phyloP scores from a whole-genome alignment of 371 early-diverging fungal genomes.

The Polyrhizophydium stewartii region DNA sequence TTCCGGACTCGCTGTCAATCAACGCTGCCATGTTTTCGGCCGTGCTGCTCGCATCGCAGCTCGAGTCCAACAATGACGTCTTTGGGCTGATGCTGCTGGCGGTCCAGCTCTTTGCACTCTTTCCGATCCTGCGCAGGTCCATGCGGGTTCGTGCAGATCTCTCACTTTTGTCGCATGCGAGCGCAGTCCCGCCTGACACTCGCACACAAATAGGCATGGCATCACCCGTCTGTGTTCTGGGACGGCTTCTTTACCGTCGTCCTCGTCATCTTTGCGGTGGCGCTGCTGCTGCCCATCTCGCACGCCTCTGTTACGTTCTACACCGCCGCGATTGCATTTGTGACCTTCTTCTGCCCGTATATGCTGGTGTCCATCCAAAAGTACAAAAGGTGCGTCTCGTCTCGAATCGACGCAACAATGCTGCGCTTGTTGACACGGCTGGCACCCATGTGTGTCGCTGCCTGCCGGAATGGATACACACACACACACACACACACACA shows the following conservation, averaged over 20 bases:
- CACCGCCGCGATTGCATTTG: slow-evolving; percentile 61
- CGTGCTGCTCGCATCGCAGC: slow-evolving; percentile 87
- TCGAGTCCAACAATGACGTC: slow-evolving; percentile 77
- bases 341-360: slow-evolving; percentile 83
- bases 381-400: slow-evolving; percentile 79
- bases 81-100: slow-evolving; percentile 86
- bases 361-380: slow-evolving; percentile 89
- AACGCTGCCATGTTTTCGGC: slow-evolving; percentile 96
- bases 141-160: slow-evolving; percentile 46
- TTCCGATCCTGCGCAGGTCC: slow-evolving; percentile 83
- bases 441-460: background rate
- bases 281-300: slow-evolving; percentile 64
- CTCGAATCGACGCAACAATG: background rate
- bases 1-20: slow-evolving; percentile 88
- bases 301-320: slow-evolving; percentile 66
- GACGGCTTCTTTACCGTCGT: slow-evolving; percentile 58
- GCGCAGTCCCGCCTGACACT: background rate
- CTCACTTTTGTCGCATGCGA: too few relatives aligned
- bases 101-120: slow-evolving; percentile 86
- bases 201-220: background rate
- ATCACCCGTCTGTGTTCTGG: background rate
- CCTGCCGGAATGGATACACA: background rate
- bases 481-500: too few relatives aligned
- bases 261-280: slow-evolving; percentile 57
- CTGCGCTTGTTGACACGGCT: too few relatives aligned